Conservation (phyloP, 805 yeast genomes). For the Millerozyma miso region DNA sequence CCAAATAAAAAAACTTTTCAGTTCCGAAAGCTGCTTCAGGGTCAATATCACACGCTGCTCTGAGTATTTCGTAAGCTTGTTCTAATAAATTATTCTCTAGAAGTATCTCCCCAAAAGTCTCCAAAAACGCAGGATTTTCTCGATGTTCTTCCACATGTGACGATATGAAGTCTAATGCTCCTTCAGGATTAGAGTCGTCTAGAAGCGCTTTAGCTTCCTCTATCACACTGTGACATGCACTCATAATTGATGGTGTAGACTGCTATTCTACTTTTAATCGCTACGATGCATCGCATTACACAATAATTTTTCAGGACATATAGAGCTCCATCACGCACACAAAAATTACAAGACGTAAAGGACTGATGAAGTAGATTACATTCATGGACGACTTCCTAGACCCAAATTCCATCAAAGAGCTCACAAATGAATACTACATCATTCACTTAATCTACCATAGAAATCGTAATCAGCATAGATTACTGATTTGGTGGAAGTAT, state of each 20-base stretch:
- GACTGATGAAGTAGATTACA: background rate
- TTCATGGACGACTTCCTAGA: constrained; percentile 3
- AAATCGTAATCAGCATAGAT: constrained; percentile 71
- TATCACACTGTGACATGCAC: constrained; percentile 5
- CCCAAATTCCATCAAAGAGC: constrained; percentile 1
- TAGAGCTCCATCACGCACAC: background rate
- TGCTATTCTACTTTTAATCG: background rate
- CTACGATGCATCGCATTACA: background rate
- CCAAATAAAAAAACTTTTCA: constrained; percentile 84
- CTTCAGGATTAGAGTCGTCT: constrained; percentile 47
- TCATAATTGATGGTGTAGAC: background rate
- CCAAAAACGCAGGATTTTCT: constrained; percentile 45
- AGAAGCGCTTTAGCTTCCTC: constrained; percentile 41
- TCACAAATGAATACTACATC: constrained; percentile 48
- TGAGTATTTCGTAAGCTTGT: constrained; percentile 62
- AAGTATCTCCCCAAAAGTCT: constrained; percentile 68
- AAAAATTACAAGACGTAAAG: background rate
- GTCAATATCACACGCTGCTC: constrained; percentile 63
- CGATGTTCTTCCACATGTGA: constrained; percentile 27
- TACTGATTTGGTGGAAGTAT: constrained; percentile 72
- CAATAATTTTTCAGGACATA: background rate
- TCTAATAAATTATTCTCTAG: constrained; percentile 80
- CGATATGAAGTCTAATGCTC: constrained; percentile 48
- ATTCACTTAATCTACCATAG: constrained; percentile 65
- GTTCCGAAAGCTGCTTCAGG: constrained; percentile 61